Conservation (phyloP, 2,329 filamentous ascomycete species). For the Aureobasidium sp. region DNA sequence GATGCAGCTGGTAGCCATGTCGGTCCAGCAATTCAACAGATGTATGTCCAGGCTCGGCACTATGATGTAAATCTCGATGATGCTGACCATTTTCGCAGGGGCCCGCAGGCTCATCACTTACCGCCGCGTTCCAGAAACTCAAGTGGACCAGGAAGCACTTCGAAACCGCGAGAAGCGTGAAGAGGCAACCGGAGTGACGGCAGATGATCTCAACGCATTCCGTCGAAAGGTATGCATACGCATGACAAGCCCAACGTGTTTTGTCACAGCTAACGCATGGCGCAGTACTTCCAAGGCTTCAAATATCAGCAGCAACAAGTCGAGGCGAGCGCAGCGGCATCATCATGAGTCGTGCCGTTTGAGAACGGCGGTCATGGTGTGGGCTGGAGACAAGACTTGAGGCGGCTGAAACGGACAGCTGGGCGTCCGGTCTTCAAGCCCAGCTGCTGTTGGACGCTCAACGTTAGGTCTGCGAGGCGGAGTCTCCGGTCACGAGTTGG, state of each 20-base stretch:
- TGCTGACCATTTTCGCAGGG: constrained; percentile 45
- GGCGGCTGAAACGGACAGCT: constrained; percentile 8
- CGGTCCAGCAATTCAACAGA: constrained; percentile 81
- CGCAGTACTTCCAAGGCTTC: constrained; percentile 31
- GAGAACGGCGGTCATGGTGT: background rate
- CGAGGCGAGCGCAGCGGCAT: background rate
- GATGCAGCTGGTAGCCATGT: constrained; percentile 65
- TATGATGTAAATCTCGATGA: background rate
- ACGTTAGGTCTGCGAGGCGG: background rate
- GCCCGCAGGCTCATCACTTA: constrained; percentile 85
- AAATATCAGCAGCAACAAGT: constrained; percentile 17
- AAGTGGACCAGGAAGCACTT: constrained; percentile 35
- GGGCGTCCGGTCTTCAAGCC: background rate
- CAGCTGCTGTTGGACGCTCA: background rate
- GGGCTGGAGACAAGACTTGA: constrained; percentile 6
- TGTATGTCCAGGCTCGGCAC: constrained; percentile 46
- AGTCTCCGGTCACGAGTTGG: background rate
- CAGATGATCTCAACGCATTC: constrained; percentile 62
- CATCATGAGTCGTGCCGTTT: constrained; percentile 5
- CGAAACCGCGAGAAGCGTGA: constrained; percentile 21
- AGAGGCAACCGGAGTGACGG: constrained; percentile 41
- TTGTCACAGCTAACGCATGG: constrained; percentile 9
- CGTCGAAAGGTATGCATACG: constrained; percentile 40
- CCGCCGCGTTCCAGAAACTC: constrained; percentile 54
- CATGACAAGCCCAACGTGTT: background rate